Conservation (phyloP, 495 filamentous ascomycete genomes). For the Lasiosphaeria miniovina region DNA sequence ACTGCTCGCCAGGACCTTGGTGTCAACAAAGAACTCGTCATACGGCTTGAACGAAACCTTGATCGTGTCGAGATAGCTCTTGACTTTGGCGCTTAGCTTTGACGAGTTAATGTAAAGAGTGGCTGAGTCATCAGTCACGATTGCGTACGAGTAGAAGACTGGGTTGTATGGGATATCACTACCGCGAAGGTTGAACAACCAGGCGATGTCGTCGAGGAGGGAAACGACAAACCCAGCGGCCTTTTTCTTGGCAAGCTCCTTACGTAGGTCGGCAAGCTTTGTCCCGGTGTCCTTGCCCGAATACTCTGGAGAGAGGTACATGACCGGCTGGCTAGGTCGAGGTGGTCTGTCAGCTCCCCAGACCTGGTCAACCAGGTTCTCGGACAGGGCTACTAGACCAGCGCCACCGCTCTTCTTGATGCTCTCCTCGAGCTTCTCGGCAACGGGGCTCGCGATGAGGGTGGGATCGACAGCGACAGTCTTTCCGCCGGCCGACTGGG, state of each 20-base stretch:
- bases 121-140: slow-evolving; percentile 76
- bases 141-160: slow-evolving; percentile 96
- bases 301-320: slow-evolving; percentile 66
- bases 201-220: slow-evolving; percentile 96
- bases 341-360: slow-evolving; percentile 76
- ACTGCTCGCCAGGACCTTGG: slow-evolving; percentile 55
- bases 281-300: slow-evolving; percentile 78
- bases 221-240: slow-evolving; percentile 84
- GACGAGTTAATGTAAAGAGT: slow-evolving; percentile 81
- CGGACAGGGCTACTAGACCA: slow-evolving; percentile 65
- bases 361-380: slow-evolving; percentile 83
- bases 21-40: slow-evolving; percentile 75
- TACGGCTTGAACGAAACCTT: slow-evolving; percentile 78
- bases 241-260: slow-evolving; percentile 91
- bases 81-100: slow-evolving; percentile 69
- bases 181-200: slow-evolving; percentile 95
- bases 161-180: slow-evolving; percentile 98
- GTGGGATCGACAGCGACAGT: slow-evolving; percentile 88
- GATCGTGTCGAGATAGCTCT: slow-evolving; percentile 66
- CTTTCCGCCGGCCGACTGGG: slow-evolving; percentile 81
- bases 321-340: slow-evolving; percentile 72
- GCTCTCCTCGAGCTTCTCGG: slow-evolving; percentile 80
- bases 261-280: slow-evolving; percentile 83
- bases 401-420: slow-evolving; percentile 84
- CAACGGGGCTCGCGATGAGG: slow-evolving; percentile 79